Evolutionary conservation across 2,329 filamentous ascomycete species (phyloP), one percentile per base, ranked within the genome.

Genomic region (Beauveria sp.): DNA sequence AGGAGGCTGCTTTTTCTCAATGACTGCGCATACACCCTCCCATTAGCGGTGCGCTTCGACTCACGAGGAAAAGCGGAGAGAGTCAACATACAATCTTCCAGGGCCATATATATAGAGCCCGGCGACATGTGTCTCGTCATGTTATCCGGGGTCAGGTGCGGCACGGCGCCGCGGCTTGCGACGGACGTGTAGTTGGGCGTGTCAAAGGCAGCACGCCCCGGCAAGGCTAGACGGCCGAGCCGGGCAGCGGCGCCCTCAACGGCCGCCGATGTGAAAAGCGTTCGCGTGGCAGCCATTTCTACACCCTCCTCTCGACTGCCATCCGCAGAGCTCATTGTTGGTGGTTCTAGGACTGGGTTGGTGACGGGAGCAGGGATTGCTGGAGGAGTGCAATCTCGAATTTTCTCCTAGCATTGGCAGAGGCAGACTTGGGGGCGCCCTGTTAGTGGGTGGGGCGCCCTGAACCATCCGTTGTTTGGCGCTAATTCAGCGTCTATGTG

Each of bases 61-160:
- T 28, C 20, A 45, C 40, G 45, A 53, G 5, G 7, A n/a, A 5
- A 14, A 48, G 5, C 22, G 3, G n/a, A 18, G 20, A 38, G 5
- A 14, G 18, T 16, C 7, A 28, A 49, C 89, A 75, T 81, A 97
- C 95, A 98, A 74, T 99, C 95, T 79, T 99, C 95, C 31, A 98
- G 77, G 0, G 89, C 90, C 69, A 95, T 79, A 71, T 96, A 96
- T 3, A 90, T 80, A 28, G 89, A 89, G 31, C 79, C 78, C 63
- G 96, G 79, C 5, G 82, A 72, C 1, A 87, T 86, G 68, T 88
- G 80, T 61, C 85, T 87, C 46, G 76, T 73, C 66, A 95, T 79
- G 64, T 89, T 89, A 77, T 99, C 95, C 45, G 92, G 93, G 3
- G 93, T 90, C 66, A 99, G 76, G 76, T 99, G 95, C 57, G 95